Evolutionary conservation across 352 stramenopile genomes (phyloP), one percentile per base, ranked within the genome.

Genomic region (Globisporangium polare): DNA sequence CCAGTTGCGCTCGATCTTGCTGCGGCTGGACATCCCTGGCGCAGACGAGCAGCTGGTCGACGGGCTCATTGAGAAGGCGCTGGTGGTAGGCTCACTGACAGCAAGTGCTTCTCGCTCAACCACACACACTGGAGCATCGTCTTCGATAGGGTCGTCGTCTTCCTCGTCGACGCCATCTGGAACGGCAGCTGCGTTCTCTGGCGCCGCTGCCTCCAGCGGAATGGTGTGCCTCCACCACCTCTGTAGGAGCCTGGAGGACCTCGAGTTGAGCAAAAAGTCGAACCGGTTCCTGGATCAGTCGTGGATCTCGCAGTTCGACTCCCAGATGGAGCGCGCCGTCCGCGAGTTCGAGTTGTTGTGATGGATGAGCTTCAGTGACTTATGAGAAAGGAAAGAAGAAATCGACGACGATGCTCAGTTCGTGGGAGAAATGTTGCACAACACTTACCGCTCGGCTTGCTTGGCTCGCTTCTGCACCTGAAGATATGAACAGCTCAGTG

Each of bases 271-370:
- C 45, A 89, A 82, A 62, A 86, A 84, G 46, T 62, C 82, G 2
- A 95, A 95, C 49, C 79, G 79, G 12, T 95, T 94, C 45, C 69
- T 95, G 5, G 80, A 92, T 45, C 79, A 78, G 42, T 86, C 78
- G 41, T 95, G 82, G 86, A 68, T 95, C 27, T 63, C 69, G 15
- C 86, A 93, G 57, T 95, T 93, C 51, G 83, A 95, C 60, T 80
- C 78, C 49, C 86, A 95, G 47, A 67, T 95, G 51, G 84, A 95
- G 47, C 74, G 78, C 22, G 80, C 82, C 1, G 71, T 76, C 33
- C 81, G 82, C 13, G 84, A 91, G 42, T 91, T 86, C 51, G 80
- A 91, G 43, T 58, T 90, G 46, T 65, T 93, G 35, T 92, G 62
- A 67, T 53, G 29, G 29, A 33, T 33, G 29, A 33, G 29, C 18